Evolutionary conservation across 495 filamentous ascomycete genomes (phyloP), one percentile per base, ranked within the genome.

Genomic region (Xylaria bambusicola): DNA sequence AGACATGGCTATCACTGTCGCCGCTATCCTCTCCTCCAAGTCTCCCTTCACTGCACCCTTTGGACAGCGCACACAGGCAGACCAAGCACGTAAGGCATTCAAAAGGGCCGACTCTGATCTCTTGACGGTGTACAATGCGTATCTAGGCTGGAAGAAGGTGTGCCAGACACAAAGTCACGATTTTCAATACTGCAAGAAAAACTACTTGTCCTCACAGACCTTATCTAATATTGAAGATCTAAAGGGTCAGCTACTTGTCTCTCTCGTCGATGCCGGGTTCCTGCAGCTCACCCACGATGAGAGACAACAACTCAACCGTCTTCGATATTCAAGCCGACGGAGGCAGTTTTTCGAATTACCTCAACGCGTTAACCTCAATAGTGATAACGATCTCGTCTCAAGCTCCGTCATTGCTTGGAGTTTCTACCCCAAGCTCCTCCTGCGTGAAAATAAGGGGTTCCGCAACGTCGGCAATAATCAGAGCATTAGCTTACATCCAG

Each of bases 351-450:
- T 95, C 63, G 81, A 82, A 2, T 80, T 95, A 0, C 92, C 92
- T 0, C 83, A 87, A 49, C 74, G 83, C 20, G 87, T 90, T 57
- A 85, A 93, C 61, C 66, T 74, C 31, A 90, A 93, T 69, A 89
- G 86, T 67, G 78, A 82, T 40, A 95, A 95, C 59, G 92, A 98
- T 54, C 58, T 82, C 0, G 80, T 97, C 21, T 74, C 89, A 12
- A 85, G 85, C 62, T 88, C 91, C 0, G 89, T 95, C 35, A 87
- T 96, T 52, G 89, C 92, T 0, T 93, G 88, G 83, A 90, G 89
- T 49, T 97, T 98, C 77, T 97, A 98, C 65, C 94, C 94, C 2
- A 97, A 97, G 65, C 84, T 98, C 1, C 77, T 97, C 8, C 83
- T 86, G 8, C 86, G 87, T 52, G 92, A 98, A 44, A 91, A 90